Evolutionary conservation across 1,284 basidiomycete species (phyloP), one percentile per base, ranked within the genome.

Genomic region (Austroboletus novae-zelandiae): DNA sequence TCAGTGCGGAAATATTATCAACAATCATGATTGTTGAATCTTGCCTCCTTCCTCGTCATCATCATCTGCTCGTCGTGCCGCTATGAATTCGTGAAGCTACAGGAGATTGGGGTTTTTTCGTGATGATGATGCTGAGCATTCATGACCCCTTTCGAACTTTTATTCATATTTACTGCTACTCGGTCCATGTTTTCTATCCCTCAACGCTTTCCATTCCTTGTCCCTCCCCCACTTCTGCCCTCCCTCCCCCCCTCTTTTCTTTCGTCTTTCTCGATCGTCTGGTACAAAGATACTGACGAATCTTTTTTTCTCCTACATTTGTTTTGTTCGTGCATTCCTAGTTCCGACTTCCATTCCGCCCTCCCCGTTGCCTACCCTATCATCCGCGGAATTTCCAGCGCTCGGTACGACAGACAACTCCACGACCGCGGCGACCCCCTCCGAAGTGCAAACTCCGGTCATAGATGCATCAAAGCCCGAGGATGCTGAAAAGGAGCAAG

Each of bases 1-100:
- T 83, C 82, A 87, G 83, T 85, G 82, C 83, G 83, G 82, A 83
- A 84, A 79, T 72, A 78, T 71, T 79, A 79, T 72, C 74, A 81
- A 76, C 81, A 77, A 66, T 77, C 78, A 73, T 86, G 74, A 86
- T 64, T 53, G 44, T 62, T 67, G 54, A 52, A 68, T 60, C 43
- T 57, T 54, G 40, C 37, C 42, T 52, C 42, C 46, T 61, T 47
- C 52, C 52, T 43, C 50, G 47, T 27, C 25, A 7, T 27, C 25
- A 27, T 65, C 56, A 50, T 54, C 50, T 42, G 36, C 53, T 56
- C 50, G 49, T 61, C 42, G 50, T 60, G 42, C 58, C 61, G 53
- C 53, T 61, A 62, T 53, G 53, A 60, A 67, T 66, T 61, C 48
- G 50, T 52, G 57, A 58, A 66, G 53, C 54, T 54, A 46, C 57